Conservation (phyloP, 1,284 basidiomycete species). For the Leccinum subfulvum region DNA sequence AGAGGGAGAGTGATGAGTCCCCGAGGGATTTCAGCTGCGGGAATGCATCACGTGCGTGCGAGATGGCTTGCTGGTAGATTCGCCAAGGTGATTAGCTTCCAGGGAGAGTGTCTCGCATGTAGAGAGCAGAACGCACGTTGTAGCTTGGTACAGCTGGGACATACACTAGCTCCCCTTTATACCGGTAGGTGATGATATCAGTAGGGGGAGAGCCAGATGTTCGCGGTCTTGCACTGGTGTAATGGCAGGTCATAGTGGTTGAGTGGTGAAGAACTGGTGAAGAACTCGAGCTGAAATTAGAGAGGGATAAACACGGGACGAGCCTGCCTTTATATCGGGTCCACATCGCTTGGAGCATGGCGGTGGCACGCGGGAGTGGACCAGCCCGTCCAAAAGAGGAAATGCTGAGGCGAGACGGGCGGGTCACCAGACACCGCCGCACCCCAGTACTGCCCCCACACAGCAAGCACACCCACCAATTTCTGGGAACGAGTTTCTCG, state of each 20-base stretch:
- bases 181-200: constrained; percentile 55
- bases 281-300: no score
- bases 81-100: neutral
- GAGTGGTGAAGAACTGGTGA: no score
- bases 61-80: constrained; percentile 49
- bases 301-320: no score
- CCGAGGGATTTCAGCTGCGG: constrained; percentile 41
- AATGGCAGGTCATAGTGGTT: constrained; percentile 7
- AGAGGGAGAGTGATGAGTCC: constrained; percentile 47
- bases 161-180: constrained; percentile 46
- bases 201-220: constrained; percentile 11
- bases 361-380: no score
- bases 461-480: neutral
- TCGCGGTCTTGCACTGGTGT: neutral
- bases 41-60: constrained; percentile 47
- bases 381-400: no score
- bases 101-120: neutral
- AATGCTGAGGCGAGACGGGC: no score
- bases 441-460: neutral
- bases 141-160: constrained; percentile 50
- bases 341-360: no score
- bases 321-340: no score
- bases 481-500: neutral
- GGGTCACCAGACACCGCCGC: no score
- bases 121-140: constrained; percentile 36